Conservation (phyloP, 1,284 basidiomycete species). For the Mycena citricolor region DNA sequence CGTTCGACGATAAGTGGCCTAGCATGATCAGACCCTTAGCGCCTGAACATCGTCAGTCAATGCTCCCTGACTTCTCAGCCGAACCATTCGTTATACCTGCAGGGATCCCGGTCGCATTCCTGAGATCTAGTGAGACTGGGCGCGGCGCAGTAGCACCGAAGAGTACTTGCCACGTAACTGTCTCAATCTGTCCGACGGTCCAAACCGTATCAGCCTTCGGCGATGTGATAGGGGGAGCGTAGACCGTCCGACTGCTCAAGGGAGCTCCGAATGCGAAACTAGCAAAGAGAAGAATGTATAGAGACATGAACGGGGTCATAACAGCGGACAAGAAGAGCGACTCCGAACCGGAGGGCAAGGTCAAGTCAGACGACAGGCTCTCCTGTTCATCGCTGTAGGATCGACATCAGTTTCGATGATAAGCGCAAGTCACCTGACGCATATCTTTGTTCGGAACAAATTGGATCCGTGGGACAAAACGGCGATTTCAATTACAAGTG, state of each 20-base stretch:
- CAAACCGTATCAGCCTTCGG: slow-evolving; percentile 54
- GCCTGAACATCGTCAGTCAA: slow-evolving; percentile 41
- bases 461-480: slow-evolving; percentile 14
- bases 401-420: slow-evolving; percentile 1
- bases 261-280: slow-evolving; percentile 35
- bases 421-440: background rate
- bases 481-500: slow-evolving; percentile 19
- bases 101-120: slow-evolving; percentile 15
- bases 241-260: slow-evolving; percentile 48
- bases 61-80: slow-evolving; percentile 52
- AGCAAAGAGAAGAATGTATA: slow-evolving; percentile 35
- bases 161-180: slow-evolving; percentile 56
- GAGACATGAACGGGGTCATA: slow-evolving; percentile 38
- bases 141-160: background rate
- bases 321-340: slow-evolving; percentile 5
- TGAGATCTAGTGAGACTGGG: background rate
- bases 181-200: slow-evolving; percentile 49
- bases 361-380: slow-evolving; percentile 3
- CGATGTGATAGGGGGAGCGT: slow-evolving; percentile 53
- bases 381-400: slow-evolving; percentile 6
- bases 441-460: slow-evolving; percentile 5
- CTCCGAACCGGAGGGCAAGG: slow-evolving; percentile 2
- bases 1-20: slow-evolving; percentile 46
- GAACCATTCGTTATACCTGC: slow-evolving; percentile 4
- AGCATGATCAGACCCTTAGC: slow-evolving; percentile 52